Conservation (phyloP, 176 grass and related monocot genomes). For the Avena sativa region DNA sequence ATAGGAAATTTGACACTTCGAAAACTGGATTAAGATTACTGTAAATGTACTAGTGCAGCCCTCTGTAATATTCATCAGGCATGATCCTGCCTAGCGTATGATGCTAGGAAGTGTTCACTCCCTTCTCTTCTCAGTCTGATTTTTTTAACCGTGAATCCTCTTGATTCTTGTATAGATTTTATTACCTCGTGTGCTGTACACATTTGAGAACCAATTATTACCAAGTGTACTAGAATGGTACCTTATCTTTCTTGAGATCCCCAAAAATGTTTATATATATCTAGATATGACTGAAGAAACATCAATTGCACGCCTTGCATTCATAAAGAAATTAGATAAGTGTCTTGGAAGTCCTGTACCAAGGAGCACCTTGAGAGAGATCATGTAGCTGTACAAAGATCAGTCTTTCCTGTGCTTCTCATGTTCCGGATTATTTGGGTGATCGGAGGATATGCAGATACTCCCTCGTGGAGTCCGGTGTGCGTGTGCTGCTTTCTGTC, state of each 20-base stretch:
- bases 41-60: slow-evolving; percentile 81
- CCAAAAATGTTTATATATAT: neutral
- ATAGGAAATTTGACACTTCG: slow-evolving; percentile 75
- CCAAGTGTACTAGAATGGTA: neutral
- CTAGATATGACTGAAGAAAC: neutral
- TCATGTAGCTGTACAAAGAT: neutral
- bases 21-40: slow-evolving; percentile 86
- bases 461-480: neutral
- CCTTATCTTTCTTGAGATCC: neutral
- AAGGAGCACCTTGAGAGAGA: neutral
- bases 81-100: slow-evolving; percentile 13
- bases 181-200: neutral
- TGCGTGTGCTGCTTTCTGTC: neutral
- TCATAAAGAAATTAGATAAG: neutral
- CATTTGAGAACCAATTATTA: neutral
- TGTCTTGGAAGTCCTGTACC: too few species aligned
- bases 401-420: neutral
- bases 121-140: neutral
- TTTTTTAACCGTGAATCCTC: neutral
- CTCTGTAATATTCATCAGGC: slow-evolving; percentile 67
- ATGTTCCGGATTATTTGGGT: neutral
- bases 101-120: neutral
- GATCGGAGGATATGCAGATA: neutral
- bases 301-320: neutral
- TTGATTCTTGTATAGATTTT: neutral